These are phyloP conservation scores for Trichoderma oligosporum DNA, from an alignment of 2,329 filamentous ascomycete genomes.

Conservation along the genomic window DNA sequence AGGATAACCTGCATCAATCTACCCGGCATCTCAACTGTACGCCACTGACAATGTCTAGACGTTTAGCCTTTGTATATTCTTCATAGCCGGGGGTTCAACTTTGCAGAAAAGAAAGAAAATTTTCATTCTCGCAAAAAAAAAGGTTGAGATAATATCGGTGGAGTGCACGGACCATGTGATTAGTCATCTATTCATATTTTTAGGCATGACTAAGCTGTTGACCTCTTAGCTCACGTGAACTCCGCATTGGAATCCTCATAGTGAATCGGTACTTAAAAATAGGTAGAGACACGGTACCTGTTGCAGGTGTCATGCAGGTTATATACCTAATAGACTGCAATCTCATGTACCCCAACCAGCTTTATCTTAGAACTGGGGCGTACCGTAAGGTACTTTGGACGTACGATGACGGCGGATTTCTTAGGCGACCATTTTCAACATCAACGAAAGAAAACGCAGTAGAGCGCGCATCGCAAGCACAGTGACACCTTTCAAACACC, in stretches of 20 bases:
- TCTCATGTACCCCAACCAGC: not conserved
- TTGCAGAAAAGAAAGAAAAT: slow-evolving; percentile 44
- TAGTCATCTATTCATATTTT: not conserved
- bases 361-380: not conserved
- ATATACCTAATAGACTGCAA: not conserved
- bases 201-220: not conserved
- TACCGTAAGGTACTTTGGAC: too few relatives aligned
- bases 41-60: slow-evolving; percentile 40
- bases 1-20: slow-evolving; percentile 45
- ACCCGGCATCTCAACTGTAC: slow-evolving; percentile 57
- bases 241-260: not conserved
- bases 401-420: slow-evolving; percentile 15
- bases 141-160: slow-evolving; percentile 4
- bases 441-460: not conserved
- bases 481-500: not conserved
- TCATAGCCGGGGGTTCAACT: slow-evolving; percentile 56
- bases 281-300: not conserved
- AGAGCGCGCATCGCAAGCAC: not conserved
- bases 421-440: slow-evolving; percentile 6
- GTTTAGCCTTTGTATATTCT: slow-evolving; percentile 52
- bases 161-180: slow-evolving; percentile 30
- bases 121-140: slow-evolving; percentile 16
- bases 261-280: not conserved
- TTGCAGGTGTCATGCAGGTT: not conserved
- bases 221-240: not conserved